These are phyloP conservation scores for Irineochytrium annulatum DNA, from an alignment of 192 early-diverging fungal genomes.

Conservation along the genomic window DNA sequence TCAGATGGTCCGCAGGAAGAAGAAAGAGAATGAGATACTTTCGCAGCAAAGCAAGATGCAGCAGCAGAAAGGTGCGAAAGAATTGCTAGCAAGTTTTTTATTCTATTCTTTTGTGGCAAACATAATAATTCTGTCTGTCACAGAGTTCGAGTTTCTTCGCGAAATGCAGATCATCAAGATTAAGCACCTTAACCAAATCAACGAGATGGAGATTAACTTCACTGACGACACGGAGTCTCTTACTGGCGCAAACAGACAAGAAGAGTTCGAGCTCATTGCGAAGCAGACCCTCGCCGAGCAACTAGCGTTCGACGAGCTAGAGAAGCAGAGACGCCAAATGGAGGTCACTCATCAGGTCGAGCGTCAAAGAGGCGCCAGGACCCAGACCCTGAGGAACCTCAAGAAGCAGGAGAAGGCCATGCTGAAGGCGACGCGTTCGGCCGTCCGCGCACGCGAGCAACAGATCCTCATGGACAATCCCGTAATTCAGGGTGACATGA, in stretches of 20 bases:
- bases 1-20: slow-evolving; percentile 15
- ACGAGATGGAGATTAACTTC: slow-evolving; percentile 20
- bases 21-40: slow-evolving; percentile 17
- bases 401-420: slow-evolving; percentile 10
- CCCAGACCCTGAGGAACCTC: slow-evolving; percentile 4
- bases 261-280: slow-evolving; percentile 21
- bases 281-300: slow-evolving; percentile 13
- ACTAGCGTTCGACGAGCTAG: neutral
- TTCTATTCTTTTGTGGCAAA: neutral
- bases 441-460: slow-evolving; percentile 6
- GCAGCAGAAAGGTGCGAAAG: slow-evolving; percentile 28
- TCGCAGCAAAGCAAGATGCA: slow-evolving; percentile 15
- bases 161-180: slow-evolving; percentile 21
- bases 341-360: slow-evolving; percentile 10
- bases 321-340: slow-evolving; percentile 7
- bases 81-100: no score
- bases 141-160: slow-evolving; percentile 22
- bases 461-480: slow-evolving; percentile 24
- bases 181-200: slow-evolving; percentile 16
- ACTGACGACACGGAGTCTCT: slow-evolving; percentile 20
- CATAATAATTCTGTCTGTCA: neutral
- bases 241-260: slow-evolving; percentile 3
- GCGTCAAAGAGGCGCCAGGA: slow-evolving; percentile 8
- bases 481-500: slow-evolving; percentile 13
- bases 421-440: slow-evolving; percentile 13